Conservation (phyloP, 1,284 basidiomycete genomes). For the Athelia psychrophila region DNA sequence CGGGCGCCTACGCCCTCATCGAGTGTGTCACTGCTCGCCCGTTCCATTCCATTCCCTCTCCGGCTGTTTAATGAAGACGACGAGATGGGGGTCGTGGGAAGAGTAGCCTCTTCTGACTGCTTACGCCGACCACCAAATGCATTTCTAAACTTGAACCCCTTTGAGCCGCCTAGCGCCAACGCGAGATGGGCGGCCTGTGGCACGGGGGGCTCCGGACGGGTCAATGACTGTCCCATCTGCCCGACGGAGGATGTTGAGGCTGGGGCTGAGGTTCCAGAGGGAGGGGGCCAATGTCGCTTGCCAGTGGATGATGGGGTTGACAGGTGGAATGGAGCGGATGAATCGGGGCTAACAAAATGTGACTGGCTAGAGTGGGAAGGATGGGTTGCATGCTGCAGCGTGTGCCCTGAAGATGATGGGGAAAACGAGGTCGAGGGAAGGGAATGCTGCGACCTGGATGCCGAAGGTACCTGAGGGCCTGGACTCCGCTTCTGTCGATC, state of each 20-base stretch:
- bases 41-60: slow-evolving; percentile 6
- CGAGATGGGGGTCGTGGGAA: neutral
- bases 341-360: neutral
- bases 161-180: slow-evolving; percentile 25
- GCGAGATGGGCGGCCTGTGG: neutral
- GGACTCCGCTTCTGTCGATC: neutral
- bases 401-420: neutral
- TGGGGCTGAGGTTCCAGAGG: neutral
- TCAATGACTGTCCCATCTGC: neutral
- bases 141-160: slow-evolving; percentile 57
- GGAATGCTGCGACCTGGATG: neutral
- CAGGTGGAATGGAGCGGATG: neutral
- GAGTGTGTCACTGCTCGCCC: neutral
- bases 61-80: slow-evolving; percentile 12
- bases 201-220: neutral
- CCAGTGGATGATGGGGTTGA: neutral
- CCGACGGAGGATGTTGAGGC: neutral
- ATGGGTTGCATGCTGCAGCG: neutral
- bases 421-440: slow-evolving; percentile 1
- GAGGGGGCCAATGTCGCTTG: neutral
- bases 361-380: slow-evolving; percentile 1
- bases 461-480: neutral
- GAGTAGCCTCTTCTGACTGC: slow-evolving; percentile 50
- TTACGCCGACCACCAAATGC: slow-evolving; percentile 62
- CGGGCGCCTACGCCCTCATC: neutral